A percentile compares a stretch with the other conserved stretches of the same genome.
phyloP scores from a whole-genome alignment of 2,329 filamentous ascomycete species.

The Triangularia verruculosa region DNA sequence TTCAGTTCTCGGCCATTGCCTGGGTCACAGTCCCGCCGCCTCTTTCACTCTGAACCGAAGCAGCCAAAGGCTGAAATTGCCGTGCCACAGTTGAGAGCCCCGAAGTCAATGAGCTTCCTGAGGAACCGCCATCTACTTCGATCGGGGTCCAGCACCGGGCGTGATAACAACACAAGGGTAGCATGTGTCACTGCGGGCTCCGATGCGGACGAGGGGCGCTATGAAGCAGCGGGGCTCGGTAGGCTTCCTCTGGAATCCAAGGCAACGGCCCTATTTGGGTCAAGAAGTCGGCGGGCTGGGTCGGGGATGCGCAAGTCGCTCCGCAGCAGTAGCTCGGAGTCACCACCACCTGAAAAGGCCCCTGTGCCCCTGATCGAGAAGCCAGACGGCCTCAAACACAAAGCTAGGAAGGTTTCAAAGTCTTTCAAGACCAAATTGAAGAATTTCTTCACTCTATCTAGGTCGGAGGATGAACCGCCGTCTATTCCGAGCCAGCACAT shows the following conservation, averaged over 20 bases:
- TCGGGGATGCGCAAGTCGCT: constrained; percentile 48
- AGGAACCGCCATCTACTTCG: constrained; percentile 27
- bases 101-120: constrained; percentile 57
- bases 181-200: constrained; percentile 3
- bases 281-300: constrained; percentile 34
- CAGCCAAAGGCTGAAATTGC: constrained; percentile 31
- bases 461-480: constrained; percentile 34
- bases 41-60: constrained; percentile 26
- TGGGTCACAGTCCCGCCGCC: constrained; percentile 11
- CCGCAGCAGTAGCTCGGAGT: constrained; percentile 42
- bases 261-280: constrained; percentile 43
- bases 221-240: constrained; percentile 9
- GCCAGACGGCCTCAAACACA: constrained; percentile 43
- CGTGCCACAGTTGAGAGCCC: constrained; percentile 39
- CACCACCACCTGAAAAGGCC: background rate
- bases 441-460: constrained; percentile 49
- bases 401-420: constrained; percentile 60
- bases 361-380: constrained; percentile 22
- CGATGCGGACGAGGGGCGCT: constrained; percentile 6
- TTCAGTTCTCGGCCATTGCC: background rate
- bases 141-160: constrained; percentile 36
- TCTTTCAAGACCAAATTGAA: constrained; percentile 61
- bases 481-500: constrained; percentile 52
- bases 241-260: constrained; percentile 36
- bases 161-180: constrained; percentile 30